These are phyloP conservation scores for Allantophomopsis lycopodina DNA, from an alignment of 2,329 filamentous ascomycete genomes.

Conservation along the genomic window DNA sequence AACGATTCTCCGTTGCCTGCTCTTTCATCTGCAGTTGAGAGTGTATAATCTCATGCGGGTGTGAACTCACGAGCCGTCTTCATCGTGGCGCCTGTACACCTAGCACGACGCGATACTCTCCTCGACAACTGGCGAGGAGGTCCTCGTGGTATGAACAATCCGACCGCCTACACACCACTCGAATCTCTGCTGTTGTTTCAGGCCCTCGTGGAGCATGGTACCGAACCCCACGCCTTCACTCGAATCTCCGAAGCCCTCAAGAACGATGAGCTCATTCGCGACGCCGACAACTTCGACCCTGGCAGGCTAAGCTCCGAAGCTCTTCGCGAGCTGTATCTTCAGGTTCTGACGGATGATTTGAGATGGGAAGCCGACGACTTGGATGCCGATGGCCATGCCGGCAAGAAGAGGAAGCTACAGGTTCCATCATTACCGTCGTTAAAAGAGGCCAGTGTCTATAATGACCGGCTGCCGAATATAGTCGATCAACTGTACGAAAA, in stretches of 20 bases:
- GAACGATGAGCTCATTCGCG: slow-evolving; percentile 58
- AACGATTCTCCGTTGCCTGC: background rate
- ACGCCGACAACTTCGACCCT: slow-evolving; percentile 58
- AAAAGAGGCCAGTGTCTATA: slow-evolving; percentile 46
- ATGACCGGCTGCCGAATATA: slow-evolving; percentile 57
- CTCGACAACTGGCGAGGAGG: slow-evolving; percentile 42
- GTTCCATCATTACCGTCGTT: slow-evolving; percentile 50
- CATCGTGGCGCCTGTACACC: slow-evolving; percentile 38
- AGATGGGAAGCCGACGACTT: slow-evolving; percentile 29
- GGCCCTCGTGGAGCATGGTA: slow-evolving; percentile 55
- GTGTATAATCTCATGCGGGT: background rate
- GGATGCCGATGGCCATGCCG: slow-evolving; percentile 31
- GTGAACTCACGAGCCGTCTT: slow-evolving; percentile 1
- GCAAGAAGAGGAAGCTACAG: slow-evolving; percentile 63
- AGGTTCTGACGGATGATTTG: slow-evolving; percentile 62
- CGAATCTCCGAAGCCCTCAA: slow-evolving; percentile 63
- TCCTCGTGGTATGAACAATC: slow-evolving; percentile 39
- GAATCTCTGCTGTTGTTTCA: slow-evolving; percentile 81
- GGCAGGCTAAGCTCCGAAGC: slow-evolving; percentile 63
- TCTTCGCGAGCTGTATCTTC: slow-evolving; percentile 65
- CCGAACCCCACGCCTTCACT: slow-evolving; percentile 50
- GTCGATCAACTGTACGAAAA: slow-evolving; percentile 61
- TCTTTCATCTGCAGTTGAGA: background rate
- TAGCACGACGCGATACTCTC: slow-evolving; percentile 37
- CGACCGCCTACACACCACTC: slow-evolving; percentile 64